These are phyloP conservation scores for Erodium maritimum DNA, from an alignment of 345 rosid species.

Conservation along the genomic window DNA sequence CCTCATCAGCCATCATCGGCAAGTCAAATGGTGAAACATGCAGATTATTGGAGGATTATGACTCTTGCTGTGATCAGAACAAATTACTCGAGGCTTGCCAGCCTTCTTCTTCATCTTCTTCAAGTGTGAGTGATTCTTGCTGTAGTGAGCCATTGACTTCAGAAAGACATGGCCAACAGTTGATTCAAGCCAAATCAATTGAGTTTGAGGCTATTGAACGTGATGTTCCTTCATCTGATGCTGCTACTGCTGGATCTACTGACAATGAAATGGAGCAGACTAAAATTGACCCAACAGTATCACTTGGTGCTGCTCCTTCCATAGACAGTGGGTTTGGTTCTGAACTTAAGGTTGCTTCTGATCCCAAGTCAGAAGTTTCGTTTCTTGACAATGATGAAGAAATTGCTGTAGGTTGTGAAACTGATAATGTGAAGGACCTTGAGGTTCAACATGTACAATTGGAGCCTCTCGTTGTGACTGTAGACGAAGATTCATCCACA, in stretches of 20 bases:
- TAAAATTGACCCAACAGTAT: background rate
- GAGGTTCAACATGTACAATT: conserved; percentile 16
- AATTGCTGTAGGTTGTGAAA: conserved; percentile 11
- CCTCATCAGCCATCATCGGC: conserved; percentile 61
- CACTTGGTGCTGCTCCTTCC: conserved; percentile 15
- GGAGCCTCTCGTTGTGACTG: conserved; percentile 20
- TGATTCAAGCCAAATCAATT: conserved; percentile 19
- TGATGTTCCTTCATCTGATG: conserved; percentile 18
- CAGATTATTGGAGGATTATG: conserved; percentile 52
- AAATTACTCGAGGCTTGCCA: conserved; percentile 14
- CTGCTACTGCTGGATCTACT: conserved; percentile 13
- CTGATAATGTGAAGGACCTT: conserved; percentile 16
- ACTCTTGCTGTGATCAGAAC: conserved; percentile 24
- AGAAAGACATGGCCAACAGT: conserved; percentile 19
- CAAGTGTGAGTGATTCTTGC: conserved; percentile 36
- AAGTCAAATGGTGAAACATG: conserved; percentile 77
- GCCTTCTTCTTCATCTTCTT: background rate
- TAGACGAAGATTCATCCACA: conserved; percentile 22
- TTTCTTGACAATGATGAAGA: conserved; percentile 26
- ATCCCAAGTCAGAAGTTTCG: conserved; percentile 39
- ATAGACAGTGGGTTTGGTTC: conserved; percentile 22
- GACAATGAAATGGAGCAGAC: no score
- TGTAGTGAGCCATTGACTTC: conserved; percentile 48
- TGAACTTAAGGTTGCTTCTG: conserved; percentile 58
- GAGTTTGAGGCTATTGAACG: conserved; percentile 19